These are phyloP conservation scores for Aspergillus japonicus DNA, from an alignment of 2,329 filamentous ascomycete species.

Conservation along the genomic window DNA sequence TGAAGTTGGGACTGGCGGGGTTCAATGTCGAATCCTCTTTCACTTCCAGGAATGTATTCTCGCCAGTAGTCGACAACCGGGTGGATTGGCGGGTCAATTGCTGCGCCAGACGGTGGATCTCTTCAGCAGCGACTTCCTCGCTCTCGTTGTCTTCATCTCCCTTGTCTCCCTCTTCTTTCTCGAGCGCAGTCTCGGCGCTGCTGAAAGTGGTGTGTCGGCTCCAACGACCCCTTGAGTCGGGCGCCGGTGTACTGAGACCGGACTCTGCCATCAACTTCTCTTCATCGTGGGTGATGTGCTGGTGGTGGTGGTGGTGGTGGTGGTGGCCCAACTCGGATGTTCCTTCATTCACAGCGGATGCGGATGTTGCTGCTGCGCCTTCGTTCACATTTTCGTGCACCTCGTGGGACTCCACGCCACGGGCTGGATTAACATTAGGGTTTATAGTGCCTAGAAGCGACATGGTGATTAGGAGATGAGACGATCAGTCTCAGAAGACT, in stretches of 20 bases:
- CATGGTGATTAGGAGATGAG: slow-evolving; percentile 25
- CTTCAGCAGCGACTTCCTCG: slow-evolving; percentile 27
- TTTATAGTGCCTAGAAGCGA: slow-evolving; percentile 37
- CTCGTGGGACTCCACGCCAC: slow-evolving; percentile 14
- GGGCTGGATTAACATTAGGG: slow-evolving; percentile 25
- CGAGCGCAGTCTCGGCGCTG: slow-evolving; percentile 29
- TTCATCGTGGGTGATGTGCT: slow-evolving; percentile 14
- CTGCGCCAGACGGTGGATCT: slow-evolving; percentile 35
- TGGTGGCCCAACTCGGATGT: neutral
- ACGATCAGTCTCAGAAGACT: slow-evolving; percentile 16
- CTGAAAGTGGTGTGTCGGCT: slow-evolving; percentile 24
- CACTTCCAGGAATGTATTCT: slow-evolving; percentile 38
- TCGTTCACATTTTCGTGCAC: slow-evolving; percentile 14
- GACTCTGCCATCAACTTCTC: neutral
- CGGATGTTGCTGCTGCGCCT: slow-evolving; percentile 1
- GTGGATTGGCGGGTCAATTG: slow-evolving; percentile 39
- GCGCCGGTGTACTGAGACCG: neutral
- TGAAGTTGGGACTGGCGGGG: slow-evolving; percentile 46
- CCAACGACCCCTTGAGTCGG: neutral
- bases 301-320: neutral
- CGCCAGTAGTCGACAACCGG: slow-evolving; percentile 24
- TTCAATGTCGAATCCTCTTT: slow-evolving; percentile 42
- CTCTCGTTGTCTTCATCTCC: slow-evolving; percentile 24
- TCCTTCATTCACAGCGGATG: slow-evolving; percentile 7
- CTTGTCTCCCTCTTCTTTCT: slow-evolving; percentile 22